These are phyloP conservation scores for Phytophthora kernoviae DNA, from an alignment of 352 stramenopile species.

Conservation along the genomic window DNA sequence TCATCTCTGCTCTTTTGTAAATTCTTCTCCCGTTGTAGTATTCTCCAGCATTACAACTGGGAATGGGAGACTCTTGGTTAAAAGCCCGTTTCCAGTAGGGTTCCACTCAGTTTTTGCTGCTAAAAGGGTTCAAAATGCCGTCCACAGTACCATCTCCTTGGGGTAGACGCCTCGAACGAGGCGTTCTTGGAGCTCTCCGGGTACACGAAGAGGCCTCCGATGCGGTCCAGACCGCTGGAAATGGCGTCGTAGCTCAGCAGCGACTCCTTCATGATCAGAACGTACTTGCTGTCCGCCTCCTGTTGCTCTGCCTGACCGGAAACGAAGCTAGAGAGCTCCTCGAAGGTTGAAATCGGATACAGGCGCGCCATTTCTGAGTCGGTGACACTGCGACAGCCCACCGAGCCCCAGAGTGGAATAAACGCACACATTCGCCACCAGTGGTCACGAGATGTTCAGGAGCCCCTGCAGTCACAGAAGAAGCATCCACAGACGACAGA, in stretches of 20 bases:
- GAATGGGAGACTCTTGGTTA: constrained; percentile 53
- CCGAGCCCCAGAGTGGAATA: constrained; percentile 76
- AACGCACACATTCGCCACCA: constrained; percentile 75
- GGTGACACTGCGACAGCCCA: constrained; percentile 68
- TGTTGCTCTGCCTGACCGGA: constrained; percentile 24
- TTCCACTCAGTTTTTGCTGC: constrained; percentile 71
- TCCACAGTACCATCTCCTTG: constrained; percentile 70
- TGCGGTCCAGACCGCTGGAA: constrained; percentile 29
- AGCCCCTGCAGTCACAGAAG: constrained; percentile 64
- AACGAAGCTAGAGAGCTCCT: constrained; percentile 55
- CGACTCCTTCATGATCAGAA: constrained; percentile 68
- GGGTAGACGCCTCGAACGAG: constrained; percentile 55
- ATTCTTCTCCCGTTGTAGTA: constrained; percentile 37
- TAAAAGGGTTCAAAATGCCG: constrained; percentile 71
- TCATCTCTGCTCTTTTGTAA: constrained; percentile 62
- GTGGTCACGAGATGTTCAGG: constrained; percentile 66
- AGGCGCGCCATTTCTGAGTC: constrained; percentile 59
- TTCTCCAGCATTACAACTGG: constrained; percentile 72
- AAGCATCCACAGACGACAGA: constrained; percentile 27
- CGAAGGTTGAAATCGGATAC: constrained; percentile 47
- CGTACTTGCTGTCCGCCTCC: constrained; percentile 47
- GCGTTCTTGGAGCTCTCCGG: constrained; percentile 49
- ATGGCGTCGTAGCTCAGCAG: constrained; percentile 53
- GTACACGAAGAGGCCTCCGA: constrained; percentile 67
- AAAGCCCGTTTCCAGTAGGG: constrained; percentile 49